Evolutionary conservation across 345 rosid genomes (phyloP), one percentile per base, ranked within the genome.

Genomic region (Sonneratia caseolaris): DNA sequence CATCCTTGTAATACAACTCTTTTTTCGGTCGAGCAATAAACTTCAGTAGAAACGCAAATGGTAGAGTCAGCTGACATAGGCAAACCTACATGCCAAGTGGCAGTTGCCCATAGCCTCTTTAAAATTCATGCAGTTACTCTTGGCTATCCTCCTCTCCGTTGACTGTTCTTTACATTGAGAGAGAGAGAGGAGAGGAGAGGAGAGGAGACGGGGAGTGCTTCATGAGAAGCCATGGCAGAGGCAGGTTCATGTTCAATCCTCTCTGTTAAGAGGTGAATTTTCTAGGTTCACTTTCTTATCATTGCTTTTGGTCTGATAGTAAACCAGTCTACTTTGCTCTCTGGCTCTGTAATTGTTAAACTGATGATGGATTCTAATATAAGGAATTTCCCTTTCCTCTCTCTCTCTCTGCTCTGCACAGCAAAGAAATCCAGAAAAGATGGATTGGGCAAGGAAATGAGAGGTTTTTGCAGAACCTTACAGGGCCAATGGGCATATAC

Each of bases 251-350:
- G 79, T 21, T 76, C 85, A 16, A 73, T 82, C 66, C 81, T 89
- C 69, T 79, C 86, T 70, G 81, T 82, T 61, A 61, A 73, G 74
- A 86, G 95, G 98, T 91, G 79, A 71, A n/a, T 16, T 36, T 24
- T 8, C 43, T 4, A 4, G 43, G 43, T 40, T 40, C 43, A 8
- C 43, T 40, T n/a, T 48, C 15, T 48, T 48, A 3, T 48, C 53
- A 3, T 15, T 48, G 53, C 15, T 27, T 12, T 3, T 48, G 53
- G 4, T 48, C 14, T 12, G 15, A 4, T 48, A 47, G 51, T 3
- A 40, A 40, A 4, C 5, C 9, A 40, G 43, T 40, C 43, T 40
- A 40, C 43, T 40, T 4, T 40, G 43, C 9, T 40, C 43, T 40
- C 5, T 40, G 9, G 43, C 51, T 4, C 51, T 47, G 51, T 47